Conservation (phyloP, 208 protist species). For the Crithidia brevicula region DNA sequence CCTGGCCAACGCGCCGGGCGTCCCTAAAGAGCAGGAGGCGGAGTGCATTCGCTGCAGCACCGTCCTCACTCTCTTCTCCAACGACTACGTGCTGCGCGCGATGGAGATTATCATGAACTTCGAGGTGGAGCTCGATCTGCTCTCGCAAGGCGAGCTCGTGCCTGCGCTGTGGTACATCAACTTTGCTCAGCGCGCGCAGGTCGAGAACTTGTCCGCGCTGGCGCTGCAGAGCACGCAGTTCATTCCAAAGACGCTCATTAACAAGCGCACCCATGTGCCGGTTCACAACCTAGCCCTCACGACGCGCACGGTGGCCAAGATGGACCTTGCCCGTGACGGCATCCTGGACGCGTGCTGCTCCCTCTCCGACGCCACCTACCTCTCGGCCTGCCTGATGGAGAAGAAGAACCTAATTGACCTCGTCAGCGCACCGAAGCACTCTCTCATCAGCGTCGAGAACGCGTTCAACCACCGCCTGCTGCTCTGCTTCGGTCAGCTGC, state of each 20-base stretch:
- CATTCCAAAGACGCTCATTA: conserved; percentile 80
- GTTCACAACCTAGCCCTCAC: conserved; percentile 82
- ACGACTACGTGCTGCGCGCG: conserved; percentile 67
- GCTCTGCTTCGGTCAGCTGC: conserved; percentile 73
- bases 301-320: conserved; percentile 48
- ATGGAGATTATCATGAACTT: conserved; percentile 78
- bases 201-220: conserved; percentile 71
- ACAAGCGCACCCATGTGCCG: conserved; percentile 74
- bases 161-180: conserved; percentile 84
- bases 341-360: conserved; percentile 62
- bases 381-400: conserved; percentile 77
- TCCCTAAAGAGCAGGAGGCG: conserved; percentile 46
- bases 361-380: conserved; percentile 74
- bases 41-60: conserved; percentile 56
- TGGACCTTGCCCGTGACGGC: conserved; percentile 44
- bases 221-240: conserved; percentile 54
- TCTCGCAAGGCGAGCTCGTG: conserved; percentile 72
- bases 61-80: conserved; percentile 73
- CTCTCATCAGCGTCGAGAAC: conserved; percentile 69
- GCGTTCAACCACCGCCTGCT: conserved; percentile 82
- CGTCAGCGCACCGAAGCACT: conserved; percentile 40
- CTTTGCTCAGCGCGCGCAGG: conserved; percentile 67
- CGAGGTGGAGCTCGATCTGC: conserved; percentile 77
- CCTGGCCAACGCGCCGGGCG: conserved; percentile 50
- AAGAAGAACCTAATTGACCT: conserved; percentile 77